Conservation (phyloP, 1,284 basidiomycete species). For the Thelephora terrestris region DNA sequence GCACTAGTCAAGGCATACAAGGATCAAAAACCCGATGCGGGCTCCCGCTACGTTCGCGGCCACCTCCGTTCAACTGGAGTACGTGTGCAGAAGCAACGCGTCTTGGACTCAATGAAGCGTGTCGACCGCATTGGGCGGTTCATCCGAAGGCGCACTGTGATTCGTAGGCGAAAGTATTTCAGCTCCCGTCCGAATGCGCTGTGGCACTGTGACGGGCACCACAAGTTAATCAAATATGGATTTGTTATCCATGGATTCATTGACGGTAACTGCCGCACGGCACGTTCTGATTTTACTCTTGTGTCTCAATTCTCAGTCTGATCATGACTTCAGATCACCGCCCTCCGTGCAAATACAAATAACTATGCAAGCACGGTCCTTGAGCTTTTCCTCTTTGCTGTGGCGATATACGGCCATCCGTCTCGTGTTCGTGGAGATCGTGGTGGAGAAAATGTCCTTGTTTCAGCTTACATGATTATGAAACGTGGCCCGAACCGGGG, state of each 20-base stretch:
- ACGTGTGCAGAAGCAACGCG: constrained; percentile 8
- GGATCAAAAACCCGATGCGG: constrained; percentile 10
- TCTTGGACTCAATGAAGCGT: constrained; percentile 9
- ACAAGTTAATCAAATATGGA: constrained; percentile 39
- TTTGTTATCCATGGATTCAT: constrained; percentile 39
- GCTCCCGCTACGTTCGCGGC: constrained; percentile 9
- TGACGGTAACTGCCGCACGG: constrained; percentile 31
- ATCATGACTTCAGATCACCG: constrained; percentile 18
- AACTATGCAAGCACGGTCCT: constrained; percentile 31
- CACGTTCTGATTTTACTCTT: constrained; percentile 13
- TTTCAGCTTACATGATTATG: constrained; percentile 17
- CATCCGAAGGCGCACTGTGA: constrained; percentile 9
- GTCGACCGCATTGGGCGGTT: constrained; percentile 12
- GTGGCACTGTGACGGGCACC: constrained; percentile 41
- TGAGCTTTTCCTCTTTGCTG: constrained; percentile 19
- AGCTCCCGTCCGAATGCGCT: constrained; percentile 28
- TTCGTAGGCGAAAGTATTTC: constrained; percentile 21
- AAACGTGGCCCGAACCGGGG: constrained; percentile 13
- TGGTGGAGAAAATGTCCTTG: constrained; percentile 20
- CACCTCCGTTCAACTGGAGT: constrained; percentile 5
- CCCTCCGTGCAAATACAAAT: constrained; percentile 26
- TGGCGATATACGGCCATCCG: constrained; percentile 14
- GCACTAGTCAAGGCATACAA: constrained; percentile 7
- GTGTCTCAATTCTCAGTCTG: background rate
- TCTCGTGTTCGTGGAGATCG: constrained; percentile 19